These are phyloP conservation scores for Backusella liffmaniae DNA, from an alignment of 192 early-diverging fungal species.

Conservation along the genomic window DNA sequence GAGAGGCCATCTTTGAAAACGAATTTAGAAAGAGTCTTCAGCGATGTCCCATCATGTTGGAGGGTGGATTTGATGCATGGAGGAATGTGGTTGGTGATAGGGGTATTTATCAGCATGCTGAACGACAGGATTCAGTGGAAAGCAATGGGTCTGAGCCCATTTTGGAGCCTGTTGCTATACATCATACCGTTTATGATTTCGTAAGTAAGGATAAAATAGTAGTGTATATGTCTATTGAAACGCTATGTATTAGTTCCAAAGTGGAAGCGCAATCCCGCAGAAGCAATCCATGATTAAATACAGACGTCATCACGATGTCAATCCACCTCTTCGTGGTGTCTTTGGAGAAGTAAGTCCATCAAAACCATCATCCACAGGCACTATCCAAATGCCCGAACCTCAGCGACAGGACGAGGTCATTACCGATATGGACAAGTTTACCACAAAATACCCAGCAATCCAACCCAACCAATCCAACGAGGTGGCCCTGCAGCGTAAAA, in stretches of 20 bases:
- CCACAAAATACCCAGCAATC: slow-evolving; percentile 17
- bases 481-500: slow-evolving; percentile 24
- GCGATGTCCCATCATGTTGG: slow-evolving; percentile 63
- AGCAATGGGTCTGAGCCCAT: background rate
- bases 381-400: slow-evolving; percentile 12
- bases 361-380: background rate
- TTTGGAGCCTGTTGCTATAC: background rate
- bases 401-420: background rate
- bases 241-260: background rate
- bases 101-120: slow-evolving; percentile 35
- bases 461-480: slow-evolving; percentile 20
- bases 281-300: background rate
- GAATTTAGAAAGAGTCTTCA: slow-evolving; percentile 54
- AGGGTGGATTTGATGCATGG: slow-evolving; percentile 86
- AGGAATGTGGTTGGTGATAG: slow-evolving; percentile 43
- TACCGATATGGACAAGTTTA: background rate
- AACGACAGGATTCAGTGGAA: background rate
- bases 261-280: background rate
- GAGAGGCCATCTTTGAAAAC: slow-evolving; percentile 60
- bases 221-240: too few species aligned
- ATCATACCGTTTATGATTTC: slow-evolving; percentile 14
- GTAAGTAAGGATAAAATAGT: background rate
- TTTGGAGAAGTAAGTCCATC: background rate
- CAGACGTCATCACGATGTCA: background rate
- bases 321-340: slow-evolving; percentile 17